phyloP scores from a whole-genome alignment of 2,329 filamentous ascomycete genomes.

The Ascochyta rabiei region DNA sequence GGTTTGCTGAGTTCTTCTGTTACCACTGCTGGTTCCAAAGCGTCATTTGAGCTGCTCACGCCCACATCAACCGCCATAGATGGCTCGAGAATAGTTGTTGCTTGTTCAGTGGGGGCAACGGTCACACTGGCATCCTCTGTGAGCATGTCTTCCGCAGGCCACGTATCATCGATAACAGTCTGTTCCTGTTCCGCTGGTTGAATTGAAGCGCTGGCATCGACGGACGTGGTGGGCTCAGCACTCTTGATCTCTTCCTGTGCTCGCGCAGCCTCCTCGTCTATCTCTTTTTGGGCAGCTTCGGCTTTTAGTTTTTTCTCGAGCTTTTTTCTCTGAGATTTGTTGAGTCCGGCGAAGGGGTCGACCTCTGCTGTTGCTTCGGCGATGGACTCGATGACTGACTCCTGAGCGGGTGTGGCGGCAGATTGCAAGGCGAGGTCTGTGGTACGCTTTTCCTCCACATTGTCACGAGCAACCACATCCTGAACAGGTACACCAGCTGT shows the following conservation, averaged over 20 bases:
- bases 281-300: slow-evolving; percentile 34
- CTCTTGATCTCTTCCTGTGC: background rate
- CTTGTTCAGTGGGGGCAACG: slow-evolving; percentile 1
- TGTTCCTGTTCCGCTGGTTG: background rate
- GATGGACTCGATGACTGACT: background rate
- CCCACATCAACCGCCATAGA: background rate
- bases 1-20: background rate
- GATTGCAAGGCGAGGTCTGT: background rate
- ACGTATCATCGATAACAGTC: slow-evolving; percentile 1
- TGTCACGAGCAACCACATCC: background rate
- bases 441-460: background rate
- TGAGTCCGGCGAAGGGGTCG: slow-evolving; percentile 37
- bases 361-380: background rate
- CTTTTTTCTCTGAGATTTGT: slow-evolving; percentile 38
- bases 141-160: slow-evolving; percentile 13
- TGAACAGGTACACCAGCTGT: background rate
- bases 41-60: background rate
- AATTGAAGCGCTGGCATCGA: background rate
- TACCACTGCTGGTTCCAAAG: background rate
- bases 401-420: background rate
- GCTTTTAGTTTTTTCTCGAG: slow-evolving; percentile 45
- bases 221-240: background rate
- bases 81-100: background rate
- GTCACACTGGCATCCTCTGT: slow-evolving; percentile 7
- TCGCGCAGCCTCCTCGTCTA: slow-evolving; percentile 1